Base-by-base conservation (phyloP, 106 monocot species). In the Dendrobium catenatum region DNA sequence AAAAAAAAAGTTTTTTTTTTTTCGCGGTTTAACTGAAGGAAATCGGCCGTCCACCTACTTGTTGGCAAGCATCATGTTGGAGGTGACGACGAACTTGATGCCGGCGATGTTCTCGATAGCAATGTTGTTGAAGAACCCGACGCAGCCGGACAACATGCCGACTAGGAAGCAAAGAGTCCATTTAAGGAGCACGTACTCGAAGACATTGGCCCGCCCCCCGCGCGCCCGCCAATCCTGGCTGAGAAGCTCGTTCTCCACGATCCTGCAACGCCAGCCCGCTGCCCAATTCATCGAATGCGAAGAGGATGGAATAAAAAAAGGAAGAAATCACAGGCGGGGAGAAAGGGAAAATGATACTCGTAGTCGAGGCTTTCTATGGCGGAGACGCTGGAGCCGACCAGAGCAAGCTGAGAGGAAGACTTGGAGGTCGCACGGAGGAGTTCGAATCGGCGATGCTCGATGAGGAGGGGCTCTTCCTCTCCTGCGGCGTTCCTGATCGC, bases 31-130 rank as follows among this genome's bases (percentile, higher is more conserved):
- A 26, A 58, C 1, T 6, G 4, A 29, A 17, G 56, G 68, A 47
- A 55, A 85, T 9, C 48, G 19, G n/a, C 9, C 17, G 13, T 6
- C 22, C 54, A 33, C 61, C 73, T 77, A 89, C 92, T 56, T 86
- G 47, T 80, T 31, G 49, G 80, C 33, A 19, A 90, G 74, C 92
- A 95, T 92, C 83, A 95, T 72, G 77, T 90, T 79, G 84, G 92
- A 90, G 47, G 83, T 84, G 79, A 84, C 68, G 27, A 92, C 92
- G 54, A 92, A 90, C 84, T 95, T 95, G 80, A 89, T 16, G 16
- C 95, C 95, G 18, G 95, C 90, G 19, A 92, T 72, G 81, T 95
- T 92, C 87, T 95, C 95, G 40, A 95, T 84, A 41, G 90, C 90
- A 55, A 95, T 86, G 64, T 95, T 95, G 85, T 75, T 87, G 82